A percentile compares a stretch with the other conserved stretches of the same genome.
These are phyloP conservation scores for Calonectria hongkongensis DNA, from an alignment of 2,329 filamentous ascomycete genomes.

Conservation along the genomic window DNA sequence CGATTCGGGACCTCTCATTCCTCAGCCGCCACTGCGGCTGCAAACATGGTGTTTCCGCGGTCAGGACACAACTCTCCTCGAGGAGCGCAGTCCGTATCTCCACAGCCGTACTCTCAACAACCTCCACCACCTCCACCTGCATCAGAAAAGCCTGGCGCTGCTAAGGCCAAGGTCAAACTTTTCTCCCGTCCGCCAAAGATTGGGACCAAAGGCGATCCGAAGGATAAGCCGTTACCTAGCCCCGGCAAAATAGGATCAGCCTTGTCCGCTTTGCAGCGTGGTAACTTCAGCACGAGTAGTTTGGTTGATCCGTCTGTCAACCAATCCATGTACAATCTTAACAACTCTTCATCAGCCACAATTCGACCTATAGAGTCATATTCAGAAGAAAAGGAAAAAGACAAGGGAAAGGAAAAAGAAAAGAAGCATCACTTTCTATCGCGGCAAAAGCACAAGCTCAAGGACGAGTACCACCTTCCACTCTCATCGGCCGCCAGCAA, in stretches of 20 bases:
- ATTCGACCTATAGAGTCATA: conserved; percentile 78
- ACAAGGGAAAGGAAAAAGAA: conserved; percentile 77
- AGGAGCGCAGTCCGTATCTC: conserved; percentile 59
- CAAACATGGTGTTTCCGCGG: conserved; percentile 83
- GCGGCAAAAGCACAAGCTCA: conserved; percentile 86
- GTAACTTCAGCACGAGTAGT: conserved; percentile 83
- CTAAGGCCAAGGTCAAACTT: conserved; percentile 87
- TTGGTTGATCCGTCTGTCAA: conserved; percentile 75
- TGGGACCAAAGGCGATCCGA: conserved; percentile 79
- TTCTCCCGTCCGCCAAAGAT: conserved; percentile 88
- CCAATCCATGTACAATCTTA: conserved; percentile 81
- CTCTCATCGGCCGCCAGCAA: conserved; percentile 86
- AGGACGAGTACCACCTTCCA: conserved; percentile 83
- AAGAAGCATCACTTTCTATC: conserved; percentile 88
- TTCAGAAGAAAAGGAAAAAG: conserved; percentile 65
- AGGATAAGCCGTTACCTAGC: conserved; percentile 81
- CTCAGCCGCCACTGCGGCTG: conserved; percentile 80
- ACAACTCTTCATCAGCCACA: conserved; percentile 86
- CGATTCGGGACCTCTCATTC: conserved; percentile 73
- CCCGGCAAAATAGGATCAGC: conserved; percentile 83
- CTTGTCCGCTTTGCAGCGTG: conserved; percentile 78
- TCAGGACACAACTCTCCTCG: conserved; percentile 74
- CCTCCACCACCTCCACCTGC: conserved; percentile 62
- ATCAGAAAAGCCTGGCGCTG: conserved; percentile 77
- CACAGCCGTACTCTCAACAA: conserved; percentile 61